Base-by-base conservation (phyloP, 2,329 filamentous ascomycete species). In the Cercospora sojina region DNA sequence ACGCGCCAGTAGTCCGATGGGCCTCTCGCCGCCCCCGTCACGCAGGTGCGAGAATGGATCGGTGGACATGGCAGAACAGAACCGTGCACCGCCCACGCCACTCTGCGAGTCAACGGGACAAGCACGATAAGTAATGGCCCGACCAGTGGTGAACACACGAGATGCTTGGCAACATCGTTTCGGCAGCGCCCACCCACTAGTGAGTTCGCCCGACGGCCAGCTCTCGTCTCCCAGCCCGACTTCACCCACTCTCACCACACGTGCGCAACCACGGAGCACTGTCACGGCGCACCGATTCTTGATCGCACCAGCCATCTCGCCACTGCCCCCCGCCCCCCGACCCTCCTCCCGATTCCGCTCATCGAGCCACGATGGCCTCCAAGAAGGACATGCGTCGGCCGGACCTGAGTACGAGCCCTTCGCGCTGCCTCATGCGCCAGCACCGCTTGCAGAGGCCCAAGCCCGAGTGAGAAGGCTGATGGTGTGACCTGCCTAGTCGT, bases 341-440 rank as follows among this genome's bases (percentile, higher is more conserved):
- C 29, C 2, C 43, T 5, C 8, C 20, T n/a, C 3, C 43, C 18
- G 16, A 61, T 35, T 12, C 16, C 9, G 8, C 23, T 20, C 18
- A 49, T 49, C 20, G 20, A 58, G 23, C 61, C 53, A 79, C 71
- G 59, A 91, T 92, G 89, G 82, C 89, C 60, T 83, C 86, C 64
- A 90, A 87, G 79, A 91, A 91, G 79, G 90, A 93, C 77, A 91
- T 92, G 89, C 87, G 90, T 69, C 85, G 90, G 75, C 80, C 84
- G 67, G 90, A 93, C 78, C 84, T 93, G 71, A 86, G 90, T 92
- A 85, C 72, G 86, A 53, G 41, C 56, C 23, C n/a, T 7, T 5
- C 53, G 25, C 51, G 51, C 51, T n/a, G 25, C 49, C 49, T n/a
- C 20, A 8, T 38, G 12, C 12, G 47, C 47, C 47, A 25, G 16